Evolutionary conservation across 805 yeast genomes (phyloP).

Genomic region (Ascoidea asiatica): DNA sequence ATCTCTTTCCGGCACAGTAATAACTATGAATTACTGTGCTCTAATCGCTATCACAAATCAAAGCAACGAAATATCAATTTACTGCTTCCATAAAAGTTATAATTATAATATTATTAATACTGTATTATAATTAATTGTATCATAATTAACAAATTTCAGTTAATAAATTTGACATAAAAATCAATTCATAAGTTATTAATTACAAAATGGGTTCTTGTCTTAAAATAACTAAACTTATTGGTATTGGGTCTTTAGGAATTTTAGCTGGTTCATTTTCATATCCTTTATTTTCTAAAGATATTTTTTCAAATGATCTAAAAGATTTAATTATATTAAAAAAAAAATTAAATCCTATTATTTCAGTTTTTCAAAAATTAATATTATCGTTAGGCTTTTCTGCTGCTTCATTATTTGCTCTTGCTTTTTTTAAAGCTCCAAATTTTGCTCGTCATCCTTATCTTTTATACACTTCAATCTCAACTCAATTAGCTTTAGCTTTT

Average conservation of each 20-base stretch:
- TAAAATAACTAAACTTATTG: constrained; percentile 45
- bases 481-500: constrained; percentile 26
- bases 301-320: neutral
- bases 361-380: constrained; percentile 11
- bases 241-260: constrained; percentile 57
- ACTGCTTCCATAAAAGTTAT: too few relatives aligned
- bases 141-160: too few relatives aligned
- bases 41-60: too few relatives aligned
- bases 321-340: too few relatives aligned
- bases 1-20: too few relatives aligned
- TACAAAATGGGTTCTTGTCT: constrained; percentile 36
- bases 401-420: constrained; percentile 35
- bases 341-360: neutral
- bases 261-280: constrained; percentile 37
- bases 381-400: constrained; percentile 32
- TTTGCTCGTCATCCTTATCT: constrained; percentile 61
- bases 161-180: too few relatives aligned
- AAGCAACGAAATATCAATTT: too few relatives aligned
- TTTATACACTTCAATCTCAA: constrained; percentile 47
- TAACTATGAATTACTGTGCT: too few relatives aligned
- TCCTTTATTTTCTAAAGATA: constrained; percentile 4
- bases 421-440: constrained; percentile 42
- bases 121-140: too few relatives aligned
- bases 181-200: too few relatives aligned
- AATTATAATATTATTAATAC: too few relatives aligned